Conservation (phyloP, 495 filamentous ascomycete species). For the Lophiotrema nucula region DNA sequence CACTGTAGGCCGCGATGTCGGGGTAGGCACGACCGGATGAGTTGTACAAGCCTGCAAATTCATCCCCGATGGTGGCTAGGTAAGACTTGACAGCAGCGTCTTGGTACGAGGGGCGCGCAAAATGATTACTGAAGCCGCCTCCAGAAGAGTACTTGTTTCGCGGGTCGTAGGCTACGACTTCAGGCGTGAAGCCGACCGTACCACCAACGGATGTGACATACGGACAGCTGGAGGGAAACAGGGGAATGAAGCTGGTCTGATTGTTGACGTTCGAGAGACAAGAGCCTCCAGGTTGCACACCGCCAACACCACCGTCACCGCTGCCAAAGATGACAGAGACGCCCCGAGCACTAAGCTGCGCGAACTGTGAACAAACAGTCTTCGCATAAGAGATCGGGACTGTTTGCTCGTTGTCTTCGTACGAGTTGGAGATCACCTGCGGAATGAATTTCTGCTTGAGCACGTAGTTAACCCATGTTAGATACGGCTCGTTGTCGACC, state of each 20-base stretch:
- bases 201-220: conserved; percentile 43
- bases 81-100: conserved; percentile 32
- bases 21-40: conserved; percentile 53
- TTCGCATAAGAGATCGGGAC: conserved; percentile 36
- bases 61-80: conserved; percentile 46
- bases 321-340: conserved; percentile 40
- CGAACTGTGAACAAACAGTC: conserved; percentile 40
- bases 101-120: conserved; percentile 38
- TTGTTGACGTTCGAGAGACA: conserved; percentile 34
- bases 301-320: conserved; percentile 41
- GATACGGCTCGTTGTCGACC: conserved; percentile 50
- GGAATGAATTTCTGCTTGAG: conserved; percentile 37
- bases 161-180: conserved; percentile 20
- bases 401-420: conserved; percentile 41
- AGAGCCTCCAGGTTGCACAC: conserved; percentile 4
- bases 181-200: conserved; percentile 26
- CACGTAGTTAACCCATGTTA: conserved; percentile 51
- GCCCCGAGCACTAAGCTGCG: conserved; percentile 39
- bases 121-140: conserved; percentile 44
- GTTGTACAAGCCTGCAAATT: conserved; percentile 45
- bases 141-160: conserved; percentile 26
- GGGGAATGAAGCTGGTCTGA: conserved; percentile 36
- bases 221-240: conserved; percentile 40
- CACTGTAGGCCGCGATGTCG: conserved; percentile 39
- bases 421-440: conserved; percentile 41